Conservation (phyloP, 805 yeast species). For the Saccharomycopsis sp. region DNA sequence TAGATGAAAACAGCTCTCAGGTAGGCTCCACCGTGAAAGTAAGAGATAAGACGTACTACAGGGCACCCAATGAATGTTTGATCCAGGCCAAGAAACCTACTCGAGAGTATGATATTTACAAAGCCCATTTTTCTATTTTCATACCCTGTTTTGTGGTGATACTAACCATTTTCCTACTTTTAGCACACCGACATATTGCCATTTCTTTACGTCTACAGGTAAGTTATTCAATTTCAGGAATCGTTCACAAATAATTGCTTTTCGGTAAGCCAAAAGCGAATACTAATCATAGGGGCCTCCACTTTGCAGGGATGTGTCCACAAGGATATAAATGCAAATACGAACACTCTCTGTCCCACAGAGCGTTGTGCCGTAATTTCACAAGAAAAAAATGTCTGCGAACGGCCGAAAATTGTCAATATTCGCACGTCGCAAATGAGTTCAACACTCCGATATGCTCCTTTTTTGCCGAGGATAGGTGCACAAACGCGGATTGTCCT, state of each 20-base stretch:
- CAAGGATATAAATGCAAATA: slow-evolving; percentile 47
- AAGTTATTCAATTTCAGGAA: slow-evolving; percentile 5
- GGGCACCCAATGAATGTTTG: slow-evolving; percentile 28
- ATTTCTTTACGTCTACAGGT: slow-evolving; percentile 19
- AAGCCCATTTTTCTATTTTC: neutral
- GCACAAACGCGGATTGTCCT: slow-evolving; percentile 43
- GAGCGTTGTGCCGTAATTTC: slow-evolving; percentile 48
- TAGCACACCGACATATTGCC: slow-evolving; percentile 13
- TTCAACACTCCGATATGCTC: slow-evolving; percentile 56
- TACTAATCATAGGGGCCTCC: neutral
- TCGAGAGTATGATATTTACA: neutral
- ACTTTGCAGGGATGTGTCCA: slow-evolving; percentile 42
- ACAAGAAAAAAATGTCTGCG: slow-evolving; percentile 42
- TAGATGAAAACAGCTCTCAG: slow-evolving; percentile 22
- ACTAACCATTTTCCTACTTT: slow-evolving; percentile 4
- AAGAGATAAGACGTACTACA: slow-evolving; percentile 29
- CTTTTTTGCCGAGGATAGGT: slow-evolving; percentile 41
- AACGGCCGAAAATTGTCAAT: slow-evolving; percentile 36
- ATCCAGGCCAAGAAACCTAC: slow-evolving; percentile 11
- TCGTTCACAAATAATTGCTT: no score
- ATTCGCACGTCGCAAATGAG: slow-evolving; percentile 52
- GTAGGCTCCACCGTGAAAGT: slow-evolving; percentile 26
- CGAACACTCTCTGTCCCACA: slow-evolving; percentile 42
- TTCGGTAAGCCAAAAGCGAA: neutral
- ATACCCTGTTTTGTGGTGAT: neutral